Conservation (phyloP, 805 yeast genomes). For the Clavispora santaluciae region DNA sequence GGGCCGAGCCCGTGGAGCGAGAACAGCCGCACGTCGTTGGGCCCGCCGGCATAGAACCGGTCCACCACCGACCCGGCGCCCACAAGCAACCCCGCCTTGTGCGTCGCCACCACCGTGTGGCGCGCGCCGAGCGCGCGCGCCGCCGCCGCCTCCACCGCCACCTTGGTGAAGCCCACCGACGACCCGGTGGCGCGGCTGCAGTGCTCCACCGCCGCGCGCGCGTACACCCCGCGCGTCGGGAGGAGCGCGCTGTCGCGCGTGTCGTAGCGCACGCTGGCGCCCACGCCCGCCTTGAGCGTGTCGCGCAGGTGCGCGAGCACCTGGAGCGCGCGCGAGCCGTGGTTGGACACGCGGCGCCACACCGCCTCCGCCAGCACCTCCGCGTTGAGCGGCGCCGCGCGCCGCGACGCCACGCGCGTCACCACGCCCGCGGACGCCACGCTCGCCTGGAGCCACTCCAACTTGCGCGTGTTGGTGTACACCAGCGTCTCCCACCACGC, state of each 20-base stretch:
- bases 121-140: conserved; percentile 20
- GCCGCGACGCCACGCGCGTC: conserved; percentile 35
- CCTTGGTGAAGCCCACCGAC: conserved; percentile 34
- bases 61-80: conserved; percentile 37
- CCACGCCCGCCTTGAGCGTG: conserved; percentile 40
- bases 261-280: conserved; percentile 39
- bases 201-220: conserved; percentile 34
- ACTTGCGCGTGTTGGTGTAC: conserved; percentile 40
- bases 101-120: conserved; percentile 22
- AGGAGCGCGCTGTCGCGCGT: conserved; percentile 39
- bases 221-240: conserved; percentile 39
- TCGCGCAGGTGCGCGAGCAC: conserved; percentile 41
- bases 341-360: conserved; percentile 33
- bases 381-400: conserved; percentile 36
- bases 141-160: conserved; percentile 35
- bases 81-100: conserved; percentile 31
- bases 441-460: conserved; percentile 48
- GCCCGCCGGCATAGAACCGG: conserved; percentile 54
- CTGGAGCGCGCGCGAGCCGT: conserved; percentile 24
- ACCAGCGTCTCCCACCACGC: conserved; percentile 35
- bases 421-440: conserved; percentile 41
- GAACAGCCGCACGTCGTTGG: conserved; percentile 54
- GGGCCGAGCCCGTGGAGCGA: conserved; percentile 52
- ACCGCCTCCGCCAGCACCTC: conserved; percentile 45
- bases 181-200: conserved; percentile 25